A percentile compares a stretch with the other conserved stretches of the same genome.
Evolutionary conservation across 495 filamentous ascomycete species (phyloP).

Genomic region (Daldinia loculata): DNA sequence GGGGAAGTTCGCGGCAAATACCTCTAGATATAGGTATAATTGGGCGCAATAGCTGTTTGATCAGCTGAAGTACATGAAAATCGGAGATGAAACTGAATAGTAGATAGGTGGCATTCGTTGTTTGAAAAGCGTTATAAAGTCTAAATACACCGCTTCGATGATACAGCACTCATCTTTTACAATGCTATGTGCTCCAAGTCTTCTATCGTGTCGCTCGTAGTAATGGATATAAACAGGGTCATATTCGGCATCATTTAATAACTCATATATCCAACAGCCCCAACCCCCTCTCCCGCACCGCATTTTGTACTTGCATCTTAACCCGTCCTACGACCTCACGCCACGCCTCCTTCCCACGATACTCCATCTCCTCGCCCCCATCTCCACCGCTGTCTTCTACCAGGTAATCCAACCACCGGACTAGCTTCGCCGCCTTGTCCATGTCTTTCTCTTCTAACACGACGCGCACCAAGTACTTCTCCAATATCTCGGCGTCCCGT

Average conservation of each 20-base stretch:
- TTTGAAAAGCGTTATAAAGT: conserved; percentile 15
- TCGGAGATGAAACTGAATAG: conserved; percentile 9
- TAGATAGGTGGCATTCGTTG: conserved; percentile 24
- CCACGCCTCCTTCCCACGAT: conserved; percentile 49
- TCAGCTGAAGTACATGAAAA: not conserved
- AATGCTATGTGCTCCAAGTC: not conserved
- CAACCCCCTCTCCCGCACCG: conserved; percentile 69
- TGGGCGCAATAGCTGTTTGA: not conserved
- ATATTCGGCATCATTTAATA: not conserved
- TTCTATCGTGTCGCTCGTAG: not conserved
- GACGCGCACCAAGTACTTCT: conserved; percentile 72
- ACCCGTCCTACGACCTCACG: conserved; percentile 61
- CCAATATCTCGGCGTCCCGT: conserved; percentile 78
- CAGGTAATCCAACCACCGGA: conserved; percentile 77
- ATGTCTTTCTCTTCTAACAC: conserved; percentile 77
- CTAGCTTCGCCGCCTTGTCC: conserved; percentile 72
- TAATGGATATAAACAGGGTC: not conserved
- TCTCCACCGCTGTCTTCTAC: conserved; percentile 58
- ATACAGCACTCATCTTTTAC: not conserved
- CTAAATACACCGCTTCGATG: conserved; percentile 9
- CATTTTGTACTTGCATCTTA: conserved; percentile 66
- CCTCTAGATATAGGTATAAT: not conserved
- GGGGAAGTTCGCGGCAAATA: not conserved
- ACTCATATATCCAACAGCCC: conserved; percentile 63
- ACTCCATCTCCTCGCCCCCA: conserved; percentile 37